Conservation (phyloP, 305 asterid genomes). For the Fraxinus xanthoxyloides region DNA sequence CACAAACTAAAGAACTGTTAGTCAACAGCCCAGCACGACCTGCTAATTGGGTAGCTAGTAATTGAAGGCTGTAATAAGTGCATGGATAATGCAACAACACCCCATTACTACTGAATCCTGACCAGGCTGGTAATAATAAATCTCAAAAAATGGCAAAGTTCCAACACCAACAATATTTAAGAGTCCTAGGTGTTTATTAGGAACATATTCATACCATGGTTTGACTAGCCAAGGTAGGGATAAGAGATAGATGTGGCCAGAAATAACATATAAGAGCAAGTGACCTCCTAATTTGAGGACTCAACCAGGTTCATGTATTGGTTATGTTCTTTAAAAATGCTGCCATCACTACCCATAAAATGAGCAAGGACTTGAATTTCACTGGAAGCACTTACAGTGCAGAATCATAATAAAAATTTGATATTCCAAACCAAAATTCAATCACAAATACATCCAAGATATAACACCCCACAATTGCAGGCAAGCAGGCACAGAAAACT, state of each 20-base stretch:
- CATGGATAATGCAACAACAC: neutral
- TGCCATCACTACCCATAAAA: neutral
- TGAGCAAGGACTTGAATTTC: constrained; percentile 5
- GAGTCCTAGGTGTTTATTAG: neutral
- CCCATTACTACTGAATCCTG: neutral
- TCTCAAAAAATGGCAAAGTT: neutral
- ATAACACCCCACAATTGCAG: constrained; percentile 4
- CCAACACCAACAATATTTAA: neutral
- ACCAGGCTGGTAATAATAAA: neutral
- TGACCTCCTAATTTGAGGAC: neutral
- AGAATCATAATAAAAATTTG: neutral
- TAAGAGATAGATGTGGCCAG: neutral
- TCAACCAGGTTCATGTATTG: constrained; percentile 1
- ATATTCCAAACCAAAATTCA: neutral
- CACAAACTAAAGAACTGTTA: neutral
- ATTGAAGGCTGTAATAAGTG: neutral
- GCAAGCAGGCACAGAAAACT: constrained; percentile 8
- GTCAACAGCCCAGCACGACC: neutral
- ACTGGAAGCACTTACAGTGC: constrained; percentile 1
- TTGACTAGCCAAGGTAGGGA: neutral
- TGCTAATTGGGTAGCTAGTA: neutral
- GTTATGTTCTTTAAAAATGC: neutral
- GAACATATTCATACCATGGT: neutral
- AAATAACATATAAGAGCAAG: neutral
- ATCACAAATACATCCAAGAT: neutral